Evolutionary conservation across 2,329 filamentous ascomycete genomes (phyloP), one percentile per base, ranked within the genome.

Genomic region (Lasiodiplodia gonubiensis): DNA sequence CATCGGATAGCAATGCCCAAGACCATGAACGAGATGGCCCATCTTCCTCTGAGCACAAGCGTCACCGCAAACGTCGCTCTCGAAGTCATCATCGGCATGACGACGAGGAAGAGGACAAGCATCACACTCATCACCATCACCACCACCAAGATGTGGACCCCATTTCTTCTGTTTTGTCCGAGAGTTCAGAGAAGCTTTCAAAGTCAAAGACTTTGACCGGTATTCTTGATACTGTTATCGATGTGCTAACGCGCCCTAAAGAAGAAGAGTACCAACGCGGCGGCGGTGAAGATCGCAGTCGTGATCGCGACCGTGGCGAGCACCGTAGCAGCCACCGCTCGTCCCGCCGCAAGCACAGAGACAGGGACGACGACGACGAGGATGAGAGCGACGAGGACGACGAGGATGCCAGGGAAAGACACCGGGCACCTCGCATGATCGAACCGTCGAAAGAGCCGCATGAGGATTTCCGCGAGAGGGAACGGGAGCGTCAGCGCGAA

Each of bases 181-280:
- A 51, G n/a, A 35, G 30, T 16, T 49, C 59, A 51, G 42, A 63
- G 35, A 63, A 63, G 46, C 4, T 21, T 18, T 51, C 42, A 30
- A 63, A 63, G 46, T 35, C 59, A 2, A 63, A 51, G 16, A 30
- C 59, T 33, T 46, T 66, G 25, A 55, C 64, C 11, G 35, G 35
- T 11, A 23, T 66, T 12, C 64, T 66, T 57, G 53, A 66, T 21
- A 39, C 49, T 54, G 64, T 66, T 49, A 27, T 66, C 33, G 35
- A 55, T 42, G 51, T 54, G 64, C 64, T 66, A 57, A 66, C 64
- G 37, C 64, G 64, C 52, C 51, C 49, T 37, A 66, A 66, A 66
- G 64, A 66, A 66, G 64, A 66, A 48, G 64, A 66, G 25, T n/a
- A 57, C 42, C 52, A 57, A 18, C 42, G 35, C 39, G 25, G 63